Conservation (phyloP, 176 grass and related monocot genomes). For the Bonia amplexicaulis region DNA sequence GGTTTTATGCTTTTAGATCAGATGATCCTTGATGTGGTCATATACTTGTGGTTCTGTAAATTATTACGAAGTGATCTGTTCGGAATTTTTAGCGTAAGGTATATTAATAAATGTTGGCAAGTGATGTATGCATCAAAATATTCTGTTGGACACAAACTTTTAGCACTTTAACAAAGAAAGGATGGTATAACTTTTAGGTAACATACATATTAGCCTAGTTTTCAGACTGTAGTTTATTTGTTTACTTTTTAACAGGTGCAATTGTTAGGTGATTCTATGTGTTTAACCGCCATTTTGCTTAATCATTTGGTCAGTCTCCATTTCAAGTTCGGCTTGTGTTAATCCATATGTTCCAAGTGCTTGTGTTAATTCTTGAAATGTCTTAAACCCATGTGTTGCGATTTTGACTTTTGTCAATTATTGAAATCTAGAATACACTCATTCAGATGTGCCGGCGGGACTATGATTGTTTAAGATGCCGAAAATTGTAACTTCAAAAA, state of each 20-base stretch:
- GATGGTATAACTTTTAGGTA: not conserved
- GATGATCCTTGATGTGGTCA: not conserved
- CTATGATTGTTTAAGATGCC: not conserved
- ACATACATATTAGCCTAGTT: not conserved
- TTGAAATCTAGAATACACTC: not conserved
- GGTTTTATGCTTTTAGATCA: not conserved
- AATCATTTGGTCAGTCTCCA: too few relatives aligned
- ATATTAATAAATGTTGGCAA: not conserved
- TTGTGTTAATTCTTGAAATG: not conserved
- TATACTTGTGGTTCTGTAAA: not conserved
- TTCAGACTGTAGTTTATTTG: not conserved
- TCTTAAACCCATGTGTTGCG: not conserved
- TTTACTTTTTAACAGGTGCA: not conserved
- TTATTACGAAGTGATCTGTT: not conserved
- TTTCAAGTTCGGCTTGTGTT: not conserved
- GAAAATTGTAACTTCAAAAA: not conserved
- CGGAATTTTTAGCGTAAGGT: not conserved
- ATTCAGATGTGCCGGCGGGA: not conserved
- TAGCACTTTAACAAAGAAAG: not conserved
- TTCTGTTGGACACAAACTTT: not conserved
- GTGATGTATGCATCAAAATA: too few relatives aligned
- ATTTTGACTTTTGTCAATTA: not conserved
- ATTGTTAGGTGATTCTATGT: too few relatives aligned
- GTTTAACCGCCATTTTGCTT: too few relatives aligned
- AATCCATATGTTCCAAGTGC: not conserved